Base-by-base conservation (phyloP, 1,284 basidiomycete genomes). In the Sparassis latifolia region DNA sequence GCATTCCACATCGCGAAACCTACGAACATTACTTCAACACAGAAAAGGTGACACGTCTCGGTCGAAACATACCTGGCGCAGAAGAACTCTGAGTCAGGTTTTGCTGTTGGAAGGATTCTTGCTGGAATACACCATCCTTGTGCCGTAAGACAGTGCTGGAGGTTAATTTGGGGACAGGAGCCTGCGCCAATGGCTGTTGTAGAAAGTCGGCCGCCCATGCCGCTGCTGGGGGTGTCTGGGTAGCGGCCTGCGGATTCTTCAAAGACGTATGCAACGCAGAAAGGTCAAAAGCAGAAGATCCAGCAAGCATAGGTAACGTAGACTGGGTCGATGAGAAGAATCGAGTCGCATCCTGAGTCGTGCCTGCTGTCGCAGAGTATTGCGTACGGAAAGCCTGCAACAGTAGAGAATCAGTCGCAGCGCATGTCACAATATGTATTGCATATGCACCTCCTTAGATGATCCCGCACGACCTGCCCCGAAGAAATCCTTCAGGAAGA, bases 161-260 rank as follows among this genome's bases (percentile, higher is more conserved):
- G 29, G 30, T 49, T 33, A 48, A 37, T 33, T 47, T 49, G 30
- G 51, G 48, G 33, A 47, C 41, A 5, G 45, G 29, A 1, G 54
- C 46, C 33, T 47, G 45, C 10, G 47, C 47, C 2, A 52, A 44
- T 32, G 69, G 66, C 38, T 69, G 70, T 37, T 66, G 62, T 52
- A 81, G 53, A 57, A 88, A 89, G 63, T 89, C 86, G 9, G 74
- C 59, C 0, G 82, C 80, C 83, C 83, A 86, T 41, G 73, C 65
- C 28, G 74, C 68, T 10, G 52, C 40, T 20, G 50, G 42, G 5
- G 58, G 56, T 7, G 53, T 43, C 45, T 48, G 58, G 35, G 51
- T 51, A 33, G 55, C 61, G 28, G 62, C 30, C 45, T 59, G 56
- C 27, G 58, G 47, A 2, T 54, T 51, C 3, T 84, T 81, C 20